Evolutionary conservation across 768 basidiomycete genomes (phyloP), one percentile per base, ranked within the genome.

Genomic region (Termitomyces eurrhizus): DNA sequence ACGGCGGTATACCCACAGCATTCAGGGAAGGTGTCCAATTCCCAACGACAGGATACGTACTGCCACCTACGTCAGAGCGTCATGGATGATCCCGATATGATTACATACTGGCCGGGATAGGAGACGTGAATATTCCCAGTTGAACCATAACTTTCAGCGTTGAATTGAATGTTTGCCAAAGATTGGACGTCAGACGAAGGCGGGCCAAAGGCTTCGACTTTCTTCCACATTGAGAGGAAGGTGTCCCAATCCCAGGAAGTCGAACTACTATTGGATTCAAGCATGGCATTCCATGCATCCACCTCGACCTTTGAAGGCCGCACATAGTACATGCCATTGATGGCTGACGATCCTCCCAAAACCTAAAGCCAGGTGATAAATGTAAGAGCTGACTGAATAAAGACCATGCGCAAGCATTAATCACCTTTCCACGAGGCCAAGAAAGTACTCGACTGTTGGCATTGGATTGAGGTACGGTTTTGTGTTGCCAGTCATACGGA

Each of bases 261-360:
- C 12, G 66, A 64, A 49, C 66, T 69, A 55, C 69, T 71, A 33
- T 72, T 62, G 26, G 75, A 65, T 63, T 69, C 66, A 64, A 80
- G 71, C 52, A 83, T 65, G 13, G 65, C 44, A 1, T 73, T 65
- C 77, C 77, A 80, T 9, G 77, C 71, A 63, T 83, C 74, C 52
- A 82, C 69, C 66, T 83, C 82, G 37, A 75, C 57, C 56, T 74
- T 64, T 29, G 80, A 77, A 7, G 85, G 84, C 11, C 84, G 79
- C 52, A 86, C 78, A 63, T 81, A 74, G 73, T 86, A 89, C 78
- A 89, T 78, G 52, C 85, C 87, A 70, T 91, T 91, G 56, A 89
- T 77, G 9, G 88, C 86, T 35, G 85, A 79, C 0, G 83, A 86
- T 7, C 89, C 88, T 56, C 89, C 88, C 26, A 91, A 76, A 46